These are phyloP conservation scores for Sherardia arvensis DNA, from an alignment of 257 asterid genomes.

Conservation along the genomic window DNA sequence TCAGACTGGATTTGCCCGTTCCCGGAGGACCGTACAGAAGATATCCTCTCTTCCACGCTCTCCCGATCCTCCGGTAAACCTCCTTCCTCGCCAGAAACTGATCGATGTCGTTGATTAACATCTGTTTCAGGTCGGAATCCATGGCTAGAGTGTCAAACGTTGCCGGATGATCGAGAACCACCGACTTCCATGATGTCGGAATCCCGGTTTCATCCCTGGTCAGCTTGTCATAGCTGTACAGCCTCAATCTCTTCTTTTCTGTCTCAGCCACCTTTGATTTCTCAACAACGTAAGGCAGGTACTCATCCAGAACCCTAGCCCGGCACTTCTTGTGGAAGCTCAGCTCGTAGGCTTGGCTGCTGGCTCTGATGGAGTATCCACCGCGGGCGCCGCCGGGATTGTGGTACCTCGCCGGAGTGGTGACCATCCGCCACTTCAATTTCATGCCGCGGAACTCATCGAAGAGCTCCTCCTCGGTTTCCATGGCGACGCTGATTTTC, in stretches of 20 bases:
- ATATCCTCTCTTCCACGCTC: constrained; percentile 80
- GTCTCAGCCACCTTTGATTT: constrained; percentile 18
- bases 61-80: constrained; percentile 45
- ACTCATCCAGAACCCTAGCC: constrained; percentile 21
- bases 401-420: constrained; percentile 4
- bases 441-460: constrained; percentile 27
- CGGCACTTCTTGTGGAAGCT: constrained; percentile 30
- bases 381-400: neutral
- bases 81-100: constrained; percentile 47
- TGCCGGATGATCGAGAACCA: constrained; percentile 55
- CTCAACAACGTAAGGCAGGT: constrained; percentile 42
- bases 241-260: constrained; percentile 13
- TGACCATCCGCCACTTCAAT: constrained; percentile 32
- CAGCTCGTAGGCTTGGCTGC: constrained; percentile 18
- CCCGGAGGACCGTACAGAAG: constrained; percentile 80
- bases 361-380: constrained; percentile 8
- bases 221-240: constrained; percentile 1
- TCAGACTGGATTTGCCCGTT: constrained; percentile 75
- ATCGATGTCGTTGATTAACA: constrained; percentile 39
- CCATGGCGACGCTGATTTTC: constrained; percentile 23
- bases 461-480: constrained; percentile 19
- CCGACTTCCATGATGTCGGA: constrained; percentile 20
- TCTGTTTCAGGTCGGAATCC: constrained; percentile 27
- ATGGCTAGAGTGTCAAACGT: constrained; percentile 52
- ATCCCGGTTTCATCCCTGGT: neutral